phyloP scores from a whole-genome alignment of 2,329 filamentous ascomycete genomes.

The Penicillium vulpinum region DNA sequence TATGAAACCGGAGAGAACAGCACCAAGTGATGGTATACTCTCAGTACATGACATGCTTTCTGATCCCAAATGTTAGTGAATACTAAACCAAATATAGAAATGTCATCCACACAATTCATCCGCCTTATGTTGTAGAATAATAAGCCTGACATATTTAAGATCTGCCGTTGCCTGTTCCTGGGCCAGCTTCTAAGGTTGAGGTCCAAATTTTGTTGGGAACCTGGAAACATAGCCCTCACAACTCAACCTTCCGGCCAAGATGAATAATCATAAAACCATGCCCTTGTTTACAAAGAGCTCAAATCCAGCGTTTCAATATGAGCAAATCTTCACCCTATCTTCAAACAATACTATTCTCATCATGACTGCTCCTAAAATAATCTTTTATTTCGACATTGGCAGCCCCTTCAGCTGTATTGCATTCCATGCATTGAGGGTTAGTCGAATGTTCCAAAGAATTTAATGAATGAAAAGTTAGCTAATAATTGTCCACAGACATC shows the following conservation, averaged over 20 bases:
- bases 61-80: background rate
- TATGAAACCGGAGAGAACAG: slow-evolving; percentile 8
- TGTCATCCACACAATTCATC: too few relatives aligned
- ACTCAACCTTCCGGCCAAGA: background rate
- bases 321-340: background rate
- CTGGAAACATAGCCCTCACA: too few relatives aligned
- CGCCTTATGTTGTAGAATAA: too few relatives aligned
- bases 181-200: too few relatives aligned
- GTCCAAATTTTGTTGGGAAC: background rate
- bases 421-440: slow-evolving; percentile 13
- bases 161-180: background rate
- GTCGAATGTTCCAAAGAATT: background rate
- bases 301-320: too few relatives aligned
- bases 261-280: background rate
- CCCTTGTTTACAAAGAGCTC: background rate
- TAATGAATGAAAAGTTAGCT: background rate
- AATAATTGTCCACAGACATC: slow-evolving; percentile 8
- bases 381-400: slow-evolving; percentile 16
- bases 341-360: background rate
- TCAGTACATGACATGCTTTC: background rate
- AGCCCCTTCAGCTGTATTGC: slow-evolving; percentile 20
- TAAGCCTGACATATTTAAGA: too few relatives aligned
- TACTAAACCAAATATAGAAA: too few relatives aligned
- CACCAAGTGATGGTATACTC: background rate
- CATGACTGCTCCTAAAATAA: slow-evolving; percentile 14